Conservation (phyloP, 306 rosid genomes). For the Lagenaria siceraria region DNA sequence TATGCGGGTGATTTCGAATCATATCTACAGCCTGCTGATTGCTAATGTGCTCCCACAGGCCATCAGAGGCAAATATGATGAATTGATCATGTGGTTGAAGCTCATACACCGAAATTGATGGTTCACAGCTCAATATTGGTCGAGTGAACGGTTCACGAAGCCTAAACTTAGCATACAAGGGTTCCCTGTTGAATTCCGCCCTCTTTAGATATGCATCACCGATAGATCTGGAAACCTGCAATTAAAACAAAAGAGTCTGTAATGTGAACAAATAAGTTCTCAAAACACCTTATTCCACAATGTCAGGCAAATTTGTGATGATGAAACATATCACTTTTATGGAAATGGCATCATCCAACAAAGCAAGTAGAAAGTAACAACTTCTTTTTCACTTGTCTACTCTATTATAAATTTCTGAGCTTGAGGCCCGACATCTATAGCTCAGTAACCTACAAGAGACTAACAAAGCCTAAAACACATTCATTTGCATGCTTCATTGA, state of each 20-base stretch:
- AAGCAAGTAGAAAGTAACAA: not conserved
- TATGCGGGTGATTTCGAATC: slow-evolving; percentile 58
- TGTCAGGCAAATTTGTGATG: not conserved
- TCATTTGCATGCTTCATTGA: not conserved
- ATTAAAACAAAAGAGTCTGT: not conserved
- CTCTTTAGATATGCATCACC: slow-evolving; percentile 73
- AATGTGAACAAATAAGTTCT: not conserved
- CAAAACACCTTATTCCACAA: not conserved
- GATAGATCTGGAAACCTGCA: slow-evolving; percentile 70
- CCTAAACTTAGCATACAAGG: slow-evolving; percentile 63
- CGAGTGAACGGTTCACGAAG: slow-evolving; percentile 55
- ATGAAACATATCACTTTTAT: not conserved
- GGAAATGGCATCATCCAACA: not conserved
- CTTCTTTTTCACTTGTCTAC: not conserved
- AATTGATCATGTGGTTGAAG: slow-evolving; percentile 64
- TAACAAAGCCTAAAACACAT: not conserved
- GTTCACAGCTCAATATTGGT: slow-evolving; percentile 81
- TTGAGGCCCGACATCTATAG: not conserved
- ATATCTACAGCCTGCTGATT: slow-evolving; percentile 86
- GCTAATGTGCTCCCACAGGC: slow-evolving; percentile 89
- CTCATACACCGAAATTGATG: slow-evolving; percentile 56
- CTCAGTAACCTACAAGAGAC: not conserved
- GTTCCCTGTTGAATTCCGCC: slow-evolving; percentile 74
- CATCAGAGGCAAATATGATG: slow-evolving; percentile 86
- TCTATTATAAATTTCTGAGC: not conserved